These are phyloP conservation scores for Metschnikowia baotianmanensis DNA, from an alignment of 805 yeast genomes.

Conservation along the genomic window DNA sequence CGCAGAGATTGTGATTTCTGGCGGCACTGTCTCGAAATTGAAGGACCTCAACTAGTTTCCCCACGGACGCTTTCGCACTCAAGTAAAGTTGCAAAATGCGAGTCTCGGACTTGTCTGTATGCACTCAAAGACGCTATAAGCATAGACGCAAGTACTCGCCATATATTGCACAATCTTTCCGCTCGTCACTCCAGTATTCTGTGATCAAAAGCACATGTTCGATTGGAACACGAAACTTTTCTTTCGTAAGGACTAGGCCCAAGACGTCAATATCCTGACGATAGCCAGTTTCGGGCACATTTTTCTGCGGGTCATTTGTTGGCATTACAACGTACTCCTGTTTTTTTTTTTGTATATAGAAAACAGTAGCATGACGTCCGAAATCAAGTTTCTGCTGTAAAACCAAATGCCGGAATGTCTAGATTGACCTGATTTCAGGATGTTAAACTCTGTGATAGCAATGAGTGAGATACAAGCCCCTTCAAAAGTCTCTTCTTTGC, in stretches of 20 bases:
- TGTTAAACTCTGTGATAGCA: conserved; percentile 32
- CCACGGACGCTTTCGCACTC: conserved; percentile 10
- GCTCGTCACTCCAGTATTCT: conserved; percentile 37
- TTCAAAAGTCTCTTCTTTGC: conserved; percentile 27
- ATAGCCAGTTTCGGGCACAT: background rate
- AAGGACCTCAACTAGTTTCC: background rate
- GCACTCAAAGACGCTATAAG: conserved; percentile 11
- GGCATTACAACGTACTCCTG: conserved; percentile 20
- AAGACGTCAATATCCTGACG: conserved; percentile 1
- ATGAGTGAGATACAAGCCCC: conserved; percentile 28
- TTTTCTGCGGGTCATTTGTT: background rate
- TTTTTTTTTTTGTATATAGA: conserved; percentile 30
- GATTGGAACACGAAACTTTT: conserved; percentile 12
- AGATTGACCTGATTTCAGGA: conserved; percentile 36
- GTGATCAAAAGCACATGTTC: conserved; percentile 31
- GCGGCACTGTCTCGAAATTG: background rate
- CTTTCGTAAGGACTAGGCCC: conserved; percentile 5
- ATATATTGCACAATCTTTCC: conserved; percentile 32
- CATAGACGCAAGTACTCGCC: conserved; percentile 21
- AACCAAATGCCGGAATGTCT: conserved; percentile 44
- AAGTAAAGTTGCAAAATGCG: conserved; percentile 21
- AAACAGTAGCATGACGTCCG: conserved; percentile 30
- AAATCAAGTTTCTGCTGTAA: conserved; percentile 32
- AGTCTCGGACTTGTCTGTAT: conserved; percentile 16
- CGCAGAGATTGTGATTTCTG: background rate